Evolutionary conservation across 2,329 filamentous ascomycete genomes (phyloP).

Genomic region (Cladophialophora yegresii): DNA sequence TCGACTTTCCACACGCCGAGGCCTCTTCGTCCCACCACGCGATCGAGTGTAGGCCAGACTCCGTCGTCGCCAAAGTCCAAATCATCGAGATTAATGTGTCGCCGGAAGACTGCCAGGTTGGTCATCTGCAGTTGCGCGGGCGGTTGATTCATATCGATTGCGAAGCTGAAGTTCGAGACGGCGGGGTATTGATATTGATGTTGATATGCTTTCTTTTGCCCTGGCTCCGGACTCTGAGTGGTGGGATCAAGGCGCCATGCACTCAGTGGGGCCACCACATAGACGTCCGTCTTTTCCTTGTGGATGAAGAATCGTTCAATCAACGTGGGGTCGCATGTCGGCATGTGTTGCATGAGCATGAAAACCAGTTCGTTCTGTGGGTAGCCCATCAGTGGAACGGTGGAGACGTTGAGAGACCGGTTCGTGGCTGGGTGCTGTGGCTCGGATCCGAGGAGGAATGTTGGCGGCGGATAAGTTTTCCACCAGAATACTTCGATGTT

Average conservation of each 20-base stretch:
- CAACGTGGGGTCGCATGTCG: conserved; percentile 29
- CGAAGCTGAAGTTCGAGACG: conserved; percentile 33
- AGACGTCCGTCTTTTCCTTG: conserved; percentile 39
- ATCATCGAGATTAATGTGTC: conserved; percentile 56
- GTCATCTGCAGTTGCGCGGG: conserved; percentile 29
- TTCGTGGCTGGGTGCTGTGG: conserved; percentile 34
- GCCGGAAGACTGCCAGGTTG: conserved; percentile 47
- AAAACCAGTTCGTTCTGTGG: conserved; percentile 46
- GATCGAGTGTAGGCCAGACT: conserved; percentile 46
- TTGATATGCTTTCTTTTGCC: conserved; percentile 4
- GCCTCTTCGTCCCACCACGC: conserved; percentile 53
- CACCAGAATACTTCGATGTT: conserved; percentile 53
- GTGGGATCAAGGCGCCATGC: conserved; percentile 37
- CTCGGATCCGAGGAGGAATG: conserved; percentile 52
- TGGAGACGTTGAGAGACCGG: conserved; percentile 42
- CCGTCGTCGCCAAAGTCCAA: conserved; percentile 55
- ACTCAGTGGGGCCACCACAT: conserved; percentile 51
- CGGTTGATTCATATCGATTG: conserved; percentile 26
- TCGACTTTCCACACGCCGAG: conserved; percentile 53
- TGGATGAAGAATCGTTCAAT: conserved; percentile 28
- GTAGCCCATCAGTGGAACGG: conserved; percentile 54
- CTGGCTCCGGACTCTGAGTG: background rate
- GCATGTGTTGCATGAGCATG: conserved; percentile 44
- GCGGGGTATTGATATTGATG: conserved; percentile 28
- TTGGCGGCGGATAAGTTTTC: conserved; percentile 58